phyloP scores from a whole-genome alignment of 2,329 filamentous ascomycete species.

The Aspergillus sp. region DNA sequence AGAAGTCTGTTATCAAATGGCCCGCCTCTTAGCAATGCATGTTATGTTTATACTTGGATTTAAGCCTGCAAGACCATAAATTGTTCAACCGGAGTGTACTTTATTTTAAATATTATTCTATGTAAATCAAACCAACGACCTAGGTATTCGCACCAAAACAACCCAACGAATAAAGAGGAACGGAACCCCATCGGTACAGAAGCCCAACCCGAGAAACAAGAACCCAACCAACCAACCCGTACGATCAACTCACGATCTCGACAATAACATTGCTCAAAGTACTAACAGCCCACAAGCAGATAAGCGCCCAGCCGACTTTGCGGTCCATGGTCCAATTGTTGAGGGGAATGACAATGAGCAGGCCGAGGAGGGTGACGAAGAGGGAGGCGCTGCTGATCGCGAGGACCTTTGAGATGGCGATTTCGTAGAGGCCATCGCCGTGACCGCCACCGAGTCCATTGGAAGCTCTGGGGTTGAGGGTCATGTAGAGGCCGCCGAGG shows the following conservation, averaged over 20 bases:
- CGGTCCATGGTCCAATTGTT: slow-evolving; percentile 80
- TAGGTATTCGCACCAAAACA: background rate
- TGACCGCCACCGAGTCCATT: no score
- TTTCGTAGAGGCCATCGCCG: no score
- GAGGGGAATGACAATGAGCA: slow-evolving; percentile 72
- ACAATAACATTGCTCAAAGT: slow-evolving; percentile 73
- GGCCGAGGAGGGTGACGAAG: slow-evolving; percentile 64
- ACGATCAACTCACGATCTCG: slow-evolving; percentile 49
- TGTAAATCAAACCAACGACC: no score
- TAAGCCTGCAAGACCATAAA: background rate
- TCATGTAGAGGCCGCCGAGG: slow-evolving; percentile 83
- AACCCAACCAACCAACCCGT: no score
- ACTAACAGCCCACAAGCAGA: slow-evolving; percentile 70
- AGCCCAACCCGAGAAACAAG: no score
- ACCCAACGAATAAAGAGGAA: background rate
- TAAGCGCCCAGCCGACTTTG: slow-evolving; percentile 70
- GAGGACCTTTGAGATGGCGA: slow-evolving; percentile 75
- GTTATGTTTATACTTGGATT: no score
- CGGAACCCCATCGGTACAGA: background rate
- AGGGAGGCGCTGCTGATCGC: slow-evolving; percentile 79
- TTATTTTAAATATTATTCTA: background rate
- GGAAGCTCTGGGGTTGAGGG: slow-evolving; percentile 51
- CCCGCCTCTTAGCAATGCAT: no score
- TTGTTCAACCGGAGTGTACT: background rate
- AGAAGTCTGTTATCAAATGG: no score